Evolutionary conservation across 2,329 filamentous ascomycete genomes (phyloP), one percentile per base, ranked within the genome.

Genomic region (Fusarium protoensiforme): DNA sequence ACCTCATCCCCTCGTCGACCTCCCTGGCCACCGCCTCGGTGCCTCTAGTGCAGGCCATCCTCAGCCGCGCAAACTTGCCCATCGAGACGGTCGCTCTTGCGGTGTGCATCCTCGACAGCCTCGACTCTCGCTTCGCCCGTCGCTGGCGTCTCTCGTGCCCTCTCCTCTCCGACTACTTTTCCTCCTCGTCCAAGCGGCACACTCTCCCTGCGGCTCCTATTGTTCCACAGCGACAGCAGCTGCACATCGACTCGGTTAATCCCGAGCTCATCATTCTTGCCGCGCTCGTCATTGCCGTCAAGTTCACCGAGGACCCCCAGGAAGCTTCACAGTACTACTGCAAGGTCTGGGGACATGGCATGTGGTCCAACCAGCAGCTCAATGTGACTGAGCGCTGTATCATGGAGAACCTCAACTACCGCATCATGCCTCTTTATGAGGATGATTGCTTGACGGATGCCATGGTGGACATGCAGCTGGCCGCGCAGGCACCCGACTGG

Each of bases 31-130:
- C 84, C 1, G 86, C 91, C 4, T 92, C 90, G 1, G 84, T 91
- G 33, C 81, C 87, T 38, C 83, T 89, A 56, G 88, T 92, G 24
- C 91, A 92, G 78, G 85, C 86, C 54, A 88, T 93, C 72, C 85
- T 93, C 65, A 84, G 84, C 65, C 87, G 89, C 71, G 87, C 90
- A 65, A 82, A 86, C 62, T 83, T 92, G 29, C 87, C 90, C 5
- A 85, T 90, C 77, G 89, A 92, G 77, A 90, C 87, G 27, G 84
- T 92, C 54, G 91, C 91, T 51, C 83, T 93, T 39, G 90, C 90
- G 38, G 90, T 91, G 41, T 92, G 90, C 83, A 89, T 93, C 58
- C 85, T 93, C 73, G 91, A 92, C 78, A 90, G 90, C 43, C 85
- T 92, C 70, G 87, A 89, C 80, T 86, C 87, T 56, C 88, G 87